Percentiles rank a stretch among this genome's conserved stretches.
phyloP scores from a whole-genome alignment of 768 basidiomycete species.

The Boletus subparvulus region DNA sequence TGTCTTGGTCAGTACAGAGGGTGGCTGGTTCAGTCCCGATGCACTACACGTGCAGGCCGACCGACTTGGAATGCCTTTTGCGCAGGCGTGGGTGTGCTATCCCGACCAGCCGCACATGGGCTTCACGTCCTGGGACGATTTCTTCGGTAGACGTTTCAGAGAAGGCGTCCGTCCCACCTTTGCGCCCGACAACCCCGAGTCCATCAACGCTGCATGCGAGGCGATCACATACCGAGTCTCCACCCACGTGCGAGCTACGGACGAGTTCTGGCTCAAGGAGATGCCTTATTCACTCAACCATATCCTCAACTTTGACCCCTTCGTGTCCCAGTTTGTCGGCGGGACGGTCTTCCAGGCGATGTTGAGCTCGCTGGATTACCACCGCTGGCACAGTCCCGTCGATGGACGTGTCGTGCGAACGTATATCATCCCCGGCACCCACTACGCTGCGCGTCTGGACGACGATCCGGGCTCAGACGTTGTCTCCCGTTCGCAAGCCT shows the following conservation, averaged over 20 bases:
- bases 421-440: conserved; percentile 48
- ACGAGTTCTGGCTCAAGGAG: conserved; percentile 62
- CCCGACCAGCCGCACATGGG: conserved; percentile 42
- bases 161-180: conserved; percentile 41
- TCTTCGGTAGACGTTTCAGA: conserved; percentile 51
- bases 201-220: conserved; percentile 56
- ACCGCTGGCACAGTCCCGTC: conserved; percentile 65
- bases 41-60: conserved; percentile 24
- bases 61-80: conserved; percentile 32
- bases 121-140: conserved; percentile 51
- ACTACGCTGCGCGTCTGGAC: conserved; percentile 42
- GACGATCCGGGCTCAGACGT: conserved; percentile 28
- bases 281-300: conserved; percentile 58
- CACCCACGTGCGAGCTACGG: conserved; percentile 38
- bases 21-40: conserved; percentile 49
- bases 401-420: conserved; percentile 42
- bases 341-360: conserved; percentile 59
- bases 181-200: conserved; percentile 19
- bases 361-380: conserved; percentile 54
- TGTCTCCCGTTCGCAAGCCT: conserved; percentile 29
- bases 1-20: conserved; percentile 38
- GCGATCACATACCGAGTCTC: conserved; percentile 46
- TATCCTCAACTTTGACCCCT: conserved; percentile 48
- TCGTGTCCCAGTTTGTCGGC: conserved; percentile 43
- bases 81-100: conserved; percentile 42